A percentile compares a stretch with the other conserved stretches of the same genome.
phyloP scores from a whole-genome alignment of 176 grass and related monocot genomes.

The Juncus inflexus region DNA sequence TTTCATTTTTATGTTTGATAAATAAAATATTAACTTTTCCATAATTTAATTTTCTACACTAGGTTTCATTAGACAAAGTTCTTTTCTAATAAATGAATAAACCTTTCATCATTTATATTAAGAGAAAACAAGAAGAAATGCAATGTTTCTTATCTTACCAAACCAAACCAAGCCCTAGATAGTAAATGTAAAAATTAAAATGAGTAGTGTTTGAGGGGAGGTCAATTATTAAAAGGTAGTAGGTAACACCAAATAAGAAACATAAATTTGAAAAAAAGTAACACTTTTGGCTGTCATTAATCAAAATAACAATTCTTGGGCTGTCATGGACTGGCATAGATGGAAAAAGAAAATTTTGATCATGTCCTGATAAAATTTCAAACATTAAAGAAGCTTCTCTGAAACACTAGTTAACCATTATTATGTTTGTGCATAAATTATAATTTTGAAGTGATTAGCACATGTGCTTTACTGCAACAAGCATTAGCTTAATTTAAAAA shows the following conservation, averaged over 20 bases:
- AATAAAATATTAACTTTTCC: not conserved
- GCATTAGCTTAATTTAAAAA: not conserved
- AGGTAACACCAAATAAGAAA: slow-evolving; percentile 10
- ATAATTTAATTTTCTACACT: no score
- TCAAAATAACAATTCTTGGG: not conserved
- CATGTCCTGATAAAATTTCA: not conserved
- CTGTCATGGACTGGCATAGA: slow-evolving; percentile 18
- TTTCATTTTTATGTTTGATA: not conserved
- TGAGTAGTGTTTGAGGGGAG: not conserved
- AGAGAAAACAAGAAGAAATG: not conserved
- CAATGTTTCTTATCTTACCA: not conserved
- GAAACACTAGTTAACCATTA: not conserved
- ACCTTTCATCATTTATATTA: not conserved
- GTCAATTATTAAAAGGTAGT: slow-evolving; percentile 15
- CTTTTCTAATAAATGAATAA: no score
- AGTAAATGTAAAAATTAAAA: not conserved
- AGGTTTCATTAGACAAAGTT: no score
- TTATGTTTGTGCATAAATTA: not conserved
- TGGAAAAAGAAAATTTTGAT: not conserved
- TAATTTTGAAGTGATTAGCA: not conserved
- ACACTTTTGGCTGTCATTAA: not conserved
- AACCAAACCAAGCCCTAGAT: not conserved
- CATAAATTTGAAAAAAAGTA: slow-evolving; percentile 1
- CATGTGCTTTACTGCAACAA: not conserved
- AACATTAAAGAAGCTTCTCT: slow-evolving; percentile 19